Evolutionary conservation across 306 rosid species (phyloP).

Genomic region (Acacia melanoxylon): DNA sequence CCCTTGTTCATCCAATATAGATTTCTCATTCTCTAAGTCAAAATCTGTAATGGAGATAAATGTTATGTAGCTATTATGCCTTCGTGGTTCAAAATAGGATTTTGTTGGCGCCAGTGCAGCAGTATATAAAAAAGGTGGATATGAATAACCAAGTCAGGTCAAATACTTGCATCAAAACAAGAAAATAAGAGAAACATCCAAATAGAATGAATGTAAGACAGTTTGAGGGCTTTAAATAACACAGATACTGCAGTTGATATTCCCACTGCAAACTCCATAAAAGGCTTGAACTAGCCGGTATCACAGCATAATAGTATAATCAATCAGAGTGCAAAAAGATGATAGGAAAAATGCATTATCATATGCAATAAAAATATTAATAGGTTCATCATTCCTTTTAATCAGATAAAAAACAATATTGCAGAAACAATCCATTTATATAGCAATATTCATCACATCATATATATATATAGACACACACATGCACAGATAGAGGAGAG

Average conservation of each 20-base stretch:
- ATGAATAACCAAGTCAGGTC: neutral
- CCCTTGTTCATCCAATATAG: constrained; percentile 90
- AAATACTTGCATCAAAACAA: neutral
- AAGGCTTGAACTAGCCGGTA: neutral
- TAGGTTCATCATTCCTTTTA: neutral
- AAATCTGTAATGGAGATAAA: constrained; percentile 55
- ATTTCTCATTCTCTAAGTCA: constrained; percentile 93
- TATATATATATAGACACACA: neutral
- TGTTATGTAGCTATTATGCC: neutral
- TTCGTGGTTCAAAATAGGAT: neutral
- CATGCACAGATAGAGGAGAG: neutral
- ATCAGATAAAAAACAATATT: neutral
- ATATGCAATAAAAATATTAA: neutral
- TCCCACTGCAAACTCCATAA: neutral
- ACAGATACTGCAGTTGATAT: neutral
- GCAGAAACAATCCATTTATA: neutral
- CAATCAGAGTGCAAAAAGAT: neutral
- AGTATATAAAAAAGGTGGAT: neutral
- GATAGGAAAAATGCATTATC: neutral
- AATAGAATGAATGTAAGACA: neutral
- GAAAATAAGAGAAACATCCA: neutral
- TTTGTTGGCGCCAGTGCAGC: neutral
- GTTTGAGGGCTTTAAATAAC: neutral
- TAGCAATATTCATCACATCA: neutral
- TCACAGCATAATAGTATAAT: neutral